These are phyloP conservation scores for Gillenia trifoliata DNA, from an alignment of 306 rosid genomes.

Conservation along the genomic window DNA sequence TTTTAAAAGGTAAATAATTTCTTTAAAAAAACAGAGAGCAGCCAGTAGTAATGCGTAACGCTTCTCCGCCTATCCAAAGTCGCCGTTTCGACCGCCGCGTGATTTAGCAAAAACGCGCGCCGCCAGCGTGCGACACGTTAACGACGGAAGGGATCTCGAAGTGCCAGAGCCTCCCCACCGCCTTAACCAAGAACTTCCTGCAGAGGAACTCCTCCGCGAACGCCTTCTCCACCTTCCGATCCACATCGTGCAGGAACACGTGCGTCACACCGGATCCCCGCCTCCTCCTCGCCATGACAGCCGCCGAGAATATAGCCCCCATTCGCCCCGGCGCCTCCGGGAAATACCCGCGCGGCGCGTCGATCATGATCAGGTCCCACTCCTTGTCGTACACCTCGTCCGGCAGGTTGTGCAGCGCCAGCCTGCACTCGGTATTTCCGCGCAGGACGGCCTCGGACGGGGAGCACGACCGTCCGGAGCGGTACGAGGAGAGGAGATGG, in stretches of 20 bases:
- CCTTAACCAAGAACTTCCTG: conserved; percentile 42
- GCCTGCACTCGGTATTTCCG: conserved; percentile 47
- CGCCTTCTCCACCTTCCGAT: conserved; percentile 77
- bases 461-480: conserved; percentile 37
- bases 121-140: conserved; percentile 4
- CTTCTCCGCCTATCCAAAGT: background rate
- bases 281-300: conserved; percentile 76
- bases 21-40: background rate
- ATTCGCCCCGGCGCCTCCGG: conserved; percentile 87
- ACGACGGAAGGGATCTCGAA: conserved; percentile 56
- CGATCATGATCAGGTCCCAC: conserved; percentile 93
- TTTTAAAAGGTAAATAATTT: too few relatives aligned
- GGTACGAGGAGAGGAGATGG: conserved; percentile 34
- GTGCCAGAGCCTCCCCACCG: conserved; percentile 78
- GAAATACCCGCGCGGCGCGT: conserved; percentile 78
- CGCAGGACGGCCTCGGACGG: conserved; percentile 43
- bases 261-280: conserved; percentile 72
- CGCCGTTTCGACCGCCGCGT: background rate
- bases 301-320: conserved; percentile 87
- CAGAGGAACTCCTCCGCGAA: conserved; percentile 81
- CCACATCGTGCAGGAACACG: conserved; percentile 79
- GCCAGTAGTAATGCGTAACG: background rate
- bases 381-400: conserved; percentile 64
- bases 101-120: conserved; percentile 31
- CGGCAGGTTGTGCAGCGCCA: conserved; percentile 72